These are phyloP conservation scores for Corylus avellana DNA, from an alignment of 306 rosid genomes.

Conservation along the genomic window DNA sequence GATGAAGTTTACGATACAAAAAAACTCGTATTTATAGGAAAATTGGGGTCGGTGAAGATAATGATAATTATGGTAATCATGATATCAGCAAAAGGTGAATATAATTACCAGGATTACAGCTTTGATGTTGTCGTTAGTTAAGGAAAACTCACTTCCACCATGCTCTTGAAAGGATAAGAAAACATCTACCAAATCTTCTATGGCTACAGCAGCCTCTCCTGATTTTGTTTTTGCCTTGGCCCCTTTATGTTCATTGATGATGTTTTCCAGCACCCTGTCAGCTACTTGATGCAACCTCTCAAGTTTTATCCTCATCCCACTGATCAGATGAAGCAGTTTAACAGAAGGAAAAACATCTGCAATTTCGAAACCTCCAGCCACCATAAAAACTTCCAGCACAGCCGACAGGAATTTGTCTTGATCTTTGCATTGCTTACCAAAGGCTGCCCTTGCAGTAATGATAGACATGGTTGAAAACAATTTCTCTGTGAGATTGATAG, in stretches of 20 bases:
- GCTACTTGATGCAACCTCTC: conserved; percentile 12
- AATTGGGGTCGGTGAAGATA: too few relatives aligned
- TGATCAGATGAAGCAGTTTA: conserved; percentile 24
- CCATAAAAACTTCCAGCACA: neutral
- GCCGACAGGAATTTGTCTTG: conserved; percentile 26
- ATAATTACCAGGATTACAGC: conserved; percentile 9
- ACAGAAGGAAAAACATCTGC: conserved; percentile 47
- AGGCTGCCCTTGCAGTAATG: conserved; percentile 33
- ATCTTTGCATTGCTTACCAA: conserved; percentile 34
- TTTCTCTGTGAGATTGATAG: conserved; percentile 28
- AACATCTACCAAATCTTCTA: conserved; percentile 6
- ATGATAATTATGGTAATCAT: neutral
- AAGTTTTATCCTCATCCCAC: conserved; percentile 30
- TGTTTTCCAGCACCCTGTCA: conserved; percentile 17
- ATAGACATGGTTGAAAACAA: conserved; percentile 10
- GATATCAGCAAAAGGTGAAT: neutral
- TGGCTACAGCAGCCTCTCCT: neutral
- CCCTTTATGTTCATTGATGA: conserved; percentile 15
- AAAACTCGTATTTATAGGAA: too few relatives aligned
- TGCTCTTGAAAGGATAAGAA: conserved; percentile 8
- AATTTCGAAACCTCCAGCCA: conserved; percentile 26
- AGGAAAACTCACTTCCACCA: neutral
- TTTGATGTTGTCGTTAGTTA: conserved; percentile 16
- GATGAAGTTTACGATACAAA: too few relatives aligned
- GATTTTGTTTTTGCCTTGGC: neutral